Evolutionary conservation across 305 asterid species (phyloP), one percentile per base, ranked within the genome.

Genomic region (Fraxinus dipetala): DNA sequence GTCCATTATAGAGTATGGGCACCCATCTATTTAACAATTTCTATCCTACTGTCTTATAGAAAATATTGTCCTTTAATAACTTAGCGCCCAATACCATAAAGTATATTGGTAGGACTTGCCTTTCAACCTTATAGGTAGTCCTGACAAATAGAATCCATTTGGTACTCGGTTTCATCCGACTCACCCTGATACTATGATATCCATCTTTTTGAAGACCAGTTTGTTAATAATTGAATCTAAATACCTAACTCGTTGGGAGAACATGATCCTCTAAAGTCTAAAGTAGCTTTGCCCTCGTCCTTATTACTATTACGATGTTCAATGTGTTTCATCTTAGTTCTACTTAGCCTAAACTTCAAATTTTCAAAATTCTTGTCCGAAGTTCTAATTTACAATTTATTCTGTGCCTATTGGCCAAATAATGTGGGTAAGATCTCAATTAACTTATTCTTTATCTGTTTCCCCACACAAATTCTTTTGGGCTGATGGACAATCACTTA

Each of bases 401-500:
- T 14, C 45, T 6, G 14, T 45, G 65, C 65, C 28, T 24, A 14
- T 56, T 56, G 43, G 72, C 72, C 22, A 72, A 56, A 26, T 72
- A 76, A n/a, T 80, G 43, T 61, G 28, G 81, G 81, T 65, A 59
- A 79, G 67, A 75, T 80, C 77, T 72, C 2, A 56, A 2, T 11
- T 67, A 56, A 56, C 76, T 31, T 83, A 72, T 80, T 77, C 35
- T 70, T 73, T 73, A 56, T 79, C 78, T 72, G 72, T 35, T 63
- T 31, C 16, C 43, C 56, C 70, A 14, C 11, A 2, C 31, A 69
- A 34, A 36, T 84, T 30, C 75, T 43, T 40, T 56, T 56, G 67
- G 67, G 67, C 67, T 56, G 67, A 18, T 18, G 75, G 43, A 22
- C 76, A 59, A 61, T 40, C 63, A 76, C 81, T 48, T 75, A 56